A percentile compares a stretch with the other conserved stretches of the same genome.
phyloP scores from a whole-genome alignment of 129 eudicot genomes.

The carrot (Daucus carota) region DNA sequence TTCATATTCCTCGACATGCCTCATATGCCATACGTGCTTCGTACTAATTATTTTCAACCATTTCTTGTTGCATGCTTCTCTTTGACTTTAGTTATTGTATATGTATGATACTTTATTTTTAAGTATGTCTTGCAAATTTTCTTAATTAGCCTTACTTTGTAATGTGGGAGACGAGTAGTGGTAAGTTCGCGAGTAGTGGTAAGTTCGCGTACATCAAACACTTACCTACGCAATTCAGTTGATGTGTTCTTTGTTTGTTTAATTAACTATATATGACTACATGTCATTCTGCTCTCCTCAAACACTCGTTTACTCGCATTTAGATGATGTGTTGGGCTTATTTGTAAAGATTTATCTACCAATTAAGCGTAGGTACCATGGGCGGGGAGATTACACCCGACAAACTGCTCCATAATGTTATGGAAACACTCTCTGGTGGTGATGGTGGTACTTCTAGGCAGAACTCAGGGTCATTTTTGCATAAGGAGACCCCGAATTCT shows the following conservation, averaged over 20 bases:
- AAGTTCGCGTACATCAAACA: background rate
- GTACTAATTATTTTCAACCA: no score
- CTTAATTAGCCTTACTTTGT: no score
- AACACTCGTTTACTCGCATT: background rate
- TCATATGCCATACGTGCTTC: no score
- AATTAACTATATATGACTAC: no score
- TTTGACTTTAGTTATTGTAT: background rate
- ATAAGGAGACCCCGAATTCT: slow-evolving; percentile 44
- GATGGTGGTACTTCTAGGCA: slow-evolving; percentile 49
- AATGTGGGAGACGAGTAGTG: no score
- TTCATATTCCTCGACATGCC: no score
- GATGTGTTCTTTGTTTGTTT: no score
- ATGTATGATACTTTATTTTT: background rate
- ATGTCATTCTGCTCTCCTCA: no score
- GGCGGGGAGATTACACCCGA: slow-evolving; percentile 73
- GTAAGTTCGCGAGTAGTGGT: background rate
- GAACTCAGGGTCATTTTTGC: slow-evolving; percentile 36
- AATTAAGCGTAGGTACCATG: slow-evolving; percentile 38
- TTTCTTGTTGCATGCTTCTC: slow-evolving; percentile 1
- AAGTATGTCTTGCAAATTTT: background rate
- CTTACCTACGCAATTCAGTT: background rate
- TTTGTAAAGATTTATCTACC: background rate
- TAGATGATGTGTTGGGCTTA: background rate
- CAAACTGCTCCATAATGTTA: slow-evolving; percentile 55
- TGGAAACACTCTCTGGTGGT: slow-evolving; percentile 60